Base-by-base conservation (phyloP, 306 rosid genomes). In the Pyrus pyrifolia region DNA sequence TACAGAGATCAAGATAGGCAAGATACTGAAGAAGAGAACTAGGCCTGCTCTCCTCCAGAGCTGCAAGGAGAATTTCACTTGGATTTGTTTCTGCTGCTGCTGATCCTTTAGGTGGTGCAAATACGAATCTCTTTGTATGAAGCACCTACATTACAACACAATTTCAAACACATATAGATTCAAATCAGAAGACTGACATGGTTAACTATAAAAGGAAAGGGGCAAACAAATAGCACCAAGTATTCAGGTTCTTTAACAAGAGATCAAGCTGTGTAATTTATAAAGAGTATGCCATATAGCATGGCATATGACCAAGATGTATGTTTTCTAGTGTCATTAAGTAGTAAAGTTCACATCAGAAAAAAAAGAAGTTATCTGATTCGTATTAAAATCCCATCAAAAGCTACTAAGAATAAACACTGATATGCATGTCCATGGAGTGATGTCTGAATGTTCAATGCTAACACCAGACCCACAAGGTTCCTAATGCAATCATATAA, bases 61-160 rank as follows among this genome's bases (percentile, higher is more conserved):
- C 97, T 63, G 88, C 85, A 85, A 95, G 97, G 61, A 95, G 97
- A 81, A 88, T 81, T 79, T 95, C 99, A 49, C 90, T 92, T 40
- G 99, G 99, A 85, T 95, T 95, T 76, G 97, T 92, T 91, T 92
- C 97, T 9, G 97, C 97, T 51, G 99, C 99, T 27, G 99, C 99
- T 17, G 98, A 95, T 81, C 99, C 99, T 86, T 91, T 91, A 52
- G 96, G 97, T 38, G 98, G 98, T 1, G 99, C 99, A 86, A 95
- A 92, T 30, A 86, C 53, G 51, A 81, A 88, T 80, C 98, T 92
- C 90, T 92, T 92, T 19, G 98, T 87, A 62, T 89, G 96, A 67
- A 95, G 80, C 78, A 95, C 98, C 99, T 95, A 68, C 58, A 77
- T 61, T 52, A 67, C 67, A 85, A 27, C 72, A 82, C 81, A 76